Evolutionary conservation across 768 basidiomycete genomes (phyloP).

Genomic region (Russula abietina): DNA sequence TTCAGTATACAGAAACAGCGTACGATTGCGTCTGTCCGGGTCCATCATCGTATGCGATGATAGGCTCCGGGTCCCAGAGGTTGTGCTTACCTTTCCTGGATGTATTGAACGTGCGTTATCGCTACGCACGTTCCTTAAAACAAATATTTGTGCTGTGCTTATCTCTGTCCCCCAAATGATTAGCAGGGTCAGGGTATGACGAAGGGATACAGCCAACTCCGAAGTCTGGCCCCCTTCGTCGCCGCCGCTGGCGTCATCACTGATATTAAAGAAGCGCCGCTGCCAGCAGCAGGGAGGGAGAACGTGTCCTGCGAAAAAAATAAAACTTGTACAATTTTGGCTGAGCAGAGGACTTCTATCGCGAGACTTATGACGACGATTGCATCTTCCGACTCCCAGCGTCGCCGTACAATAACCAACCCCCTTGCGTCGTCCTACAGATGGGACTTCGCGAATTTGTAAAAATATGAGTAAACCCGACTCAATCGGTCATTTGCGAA

Average conservation of each 20-base stretch:
- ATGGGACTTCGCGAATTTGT: background rate
- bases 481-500: constrained; percentile 5
- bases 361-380: constrained; percentile 21
- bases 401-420: background rate
- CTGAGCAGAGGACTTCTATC: constrained; percentile 7
- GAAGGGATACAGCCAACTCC: constrained; percentile 11
- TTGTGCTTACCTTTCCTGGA: constrained; percentile 6
- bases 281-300: background rate
- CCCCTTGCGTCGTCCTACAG: background rate
- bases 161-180: constrained; percentile 2
- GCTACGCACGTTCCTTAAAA: background rate
- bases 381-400: background rate
- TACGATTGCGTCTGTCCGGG: background rate
- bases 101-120: background rate
- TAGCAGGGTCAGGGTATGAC: constrained; percentile 18
- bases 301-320: constrained; percentile 4
- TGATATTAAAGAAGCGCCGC: constrained; percentile 9
- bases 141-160: constrained; percentile 14
- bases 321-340: background rate
- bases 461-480: background rate
- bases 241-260: constrained; percentile 15
- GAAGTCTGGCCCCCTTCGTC: constrained; percentile 9
- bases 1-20: background rate
- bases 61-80: background rate
- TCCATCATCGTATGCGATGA: background rate